Percentiles rank a stretch among this genome's conserved stretches.
These are phyloP conservation scores for Mortierella sp. DNA, from an alignment of 371 early-diverging fungal genomes.

Conservation along the genomic window DNA sequence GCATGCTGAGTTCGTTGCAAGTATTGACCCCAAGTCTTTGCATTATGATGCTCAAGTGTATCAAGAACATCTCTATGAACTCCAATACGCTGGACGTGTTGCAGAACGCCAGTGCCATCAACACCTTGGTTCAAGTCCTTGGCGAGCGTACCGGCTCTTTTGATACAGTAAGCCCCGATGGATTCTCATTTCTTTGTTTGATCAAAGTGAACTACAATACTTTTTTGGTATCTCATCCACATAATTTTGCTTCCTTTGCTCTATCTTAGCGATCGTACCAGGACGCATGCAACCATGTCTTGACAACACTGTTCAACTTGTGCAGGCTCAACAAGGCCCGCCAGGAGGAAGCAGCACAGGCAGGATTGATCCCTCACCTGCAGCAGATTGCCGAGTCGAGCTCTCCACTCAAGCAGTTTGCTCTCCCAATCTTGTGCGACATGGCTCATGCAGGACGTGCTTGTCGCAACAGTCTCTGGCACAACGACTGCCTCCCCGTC, in stretches of 20 bases:
- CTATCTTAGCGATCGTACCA: conserved; percentile 9
- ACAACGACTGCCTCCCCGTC: conserved; percentile 59
- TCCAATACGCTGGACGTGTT: conserved; percentile 64
- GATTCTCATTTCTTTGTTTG: neutral
- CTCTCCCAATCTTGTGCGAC: conserved; percentile 72
- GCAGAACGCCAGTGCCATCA: conserved; percentile 61
- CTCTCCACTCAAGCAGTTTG: conserved; percentile 68
- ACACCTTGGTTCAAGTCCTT: conserved; percentile 61
- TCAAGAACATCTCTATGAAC: conserved; percentile 72
- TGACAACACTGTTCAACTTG: conserved; percentile 71
- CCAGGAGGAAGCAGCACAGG: conserved; percentile 66
- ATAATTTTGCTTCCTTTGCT: neutral
- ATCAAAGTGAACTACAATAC: neutral
- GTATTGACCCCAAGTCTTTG: conserved; percentile 48
- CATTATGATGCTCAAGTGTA: conserved; percentile 66
- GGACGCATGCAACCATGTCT: conserved; percentile 69
- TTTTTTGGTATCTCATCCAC: neutral
- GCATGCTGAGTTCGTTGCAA: conserved; percentile 60
- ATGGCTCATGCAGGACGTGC: conserved; percentile 65
- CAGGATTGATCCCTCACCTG: conserved; percentile 68
- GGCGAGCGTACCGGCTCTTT: conserved; percentile 48
- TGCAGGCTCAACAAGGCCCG: conserved; percentile 68
- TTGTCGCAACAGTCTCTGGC: conserved; percentile 64
- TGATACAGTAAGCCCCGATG: conserved; percentile 50
- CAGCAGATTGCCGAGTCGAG: conserved; percentile 61